A percentile compares a stretch with the other conserved stretches of the same genome.
Conservation (phyloP, 1,139 yeast species). For the Blastobotrys indianensis region DNA sequence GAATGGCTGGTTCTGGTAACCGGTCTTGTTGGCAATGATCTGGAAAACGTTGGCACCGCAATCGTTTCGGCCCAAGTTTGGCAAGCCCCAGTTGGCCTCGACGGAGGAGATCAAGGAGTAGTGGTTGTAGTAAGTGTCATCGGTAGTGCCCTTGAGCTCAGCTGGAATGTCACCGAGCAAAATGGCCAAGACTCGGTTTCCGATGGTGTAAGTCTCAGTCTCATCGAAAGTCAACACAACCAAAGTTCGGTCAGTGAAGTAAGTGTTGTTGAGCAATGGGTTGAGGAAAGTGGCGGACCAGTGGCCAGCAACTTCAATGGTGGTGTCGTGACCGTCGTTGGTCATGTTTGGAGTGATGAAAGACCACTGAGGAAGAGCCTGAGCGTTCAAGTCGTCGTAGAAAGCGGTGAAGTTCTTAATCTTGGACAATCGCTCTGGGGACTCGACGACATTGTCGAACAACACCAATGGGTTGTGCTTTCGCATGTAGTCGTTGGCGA, state of each 20-base stretch:
- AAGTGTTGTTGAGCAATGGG: constrained; percentile 38
- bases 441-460: constrained; percentile 36
- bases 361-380: constrained; percentile 43
- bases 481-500: constrained; percentile 43
- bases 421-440: constrained; percentile 35
- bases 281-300: constrained; percentile 42
- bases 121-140: constrained; percentile 44
- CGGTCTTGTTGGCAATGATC: constrained; percentile 36
- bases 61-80: constrained; percentile 44
- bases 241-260: constrained; percentile 42
- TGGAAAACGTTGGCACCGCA: constrained; percentile 43
- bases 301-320: constrained; percentile 39
- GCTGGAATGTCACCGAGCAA: constrained; percentile 43
- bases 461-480: constrained; percentile 44
- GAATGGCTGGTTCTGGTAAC: constrained; percentile 32
- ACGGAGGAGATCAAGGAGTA: constrained; percentile 43
- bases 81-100: constrained; percentile 44
- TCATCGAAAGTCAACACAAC: constrained; percentile 45
- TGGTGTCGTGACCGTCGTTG: constrained; percentile 45
- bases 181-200: constrained; percentile 41
- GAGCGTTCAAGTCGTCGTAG: constrained; percentile 35
- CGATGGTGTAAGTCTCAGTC: constrained; percentile 38
- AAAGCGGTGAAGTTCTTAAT: constrained; percentile 44
- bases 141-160: constrained; percentile 37
- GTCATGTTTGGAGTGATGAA: constrained; percentile 48